These are phyloP conservation scores for Fusarium sp. DNA, from an alignment of 2,329 filamentous ascomycete genomes.

Conservation along the genomic window DNA sequence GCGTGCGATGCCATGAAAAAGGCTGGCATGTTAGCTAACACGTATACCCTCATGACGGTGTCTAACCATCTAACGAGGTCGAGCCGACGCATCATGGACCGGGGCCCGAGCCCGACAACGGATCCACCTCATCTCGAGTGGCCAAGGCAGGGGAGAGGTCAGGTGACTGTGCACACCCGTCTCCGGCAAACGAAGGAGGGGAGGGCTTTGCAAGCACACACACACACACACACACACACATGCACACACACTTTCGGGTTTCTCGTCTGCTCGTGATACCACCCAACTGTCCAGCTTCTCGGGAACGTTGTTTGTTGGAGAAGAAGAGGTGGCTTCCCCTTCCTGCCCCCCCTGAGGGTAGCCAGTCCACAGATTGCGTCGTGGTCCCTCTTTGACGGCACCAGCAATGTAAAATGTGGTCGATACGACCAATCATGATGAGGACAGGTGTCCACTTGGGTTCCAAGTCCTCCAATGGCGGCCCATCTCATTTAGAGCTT, in stretches of 20 bases:
- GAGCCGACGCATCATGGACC: constrained; percentile 25
- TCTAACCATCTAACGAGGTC: constrained; percentile 3
- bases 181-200: constrained; percentile 12
- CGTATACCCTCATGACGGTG: background rate
- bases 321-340: background rate
- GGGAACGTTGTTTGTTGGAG: background rate
- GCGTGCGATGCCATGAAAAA: constrained; percentile 5
- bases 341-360: constrained; percentile 4
- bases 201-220: constrained; percentile 11
- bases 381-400: constrained; percentile 25
- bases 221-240: background rate
- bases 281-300: background rate
- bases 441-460: constrained; percentile 17
- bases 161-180: constrained; percentile 22
- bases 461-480: constrained; percentile 27
- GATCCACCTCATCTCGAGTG: constrained; percentile 25
- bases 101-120: constrained; percentile 9
- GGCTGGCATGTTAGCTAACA: constrained; percentile 1
- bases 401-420: constrained; percentile 22
- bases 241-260: background rate
- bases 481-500: constrained; percentile 22
- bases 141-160: constrained; percentile 5
- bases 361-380: constrained; percentile 18
- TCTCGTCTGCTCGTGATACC: constrained; percentile 1
- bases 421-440: constrained; percentile 30